Evolutionary conservation across 2,329 filamentous ascomycete species (phyloP), one percentile per base, ranked within the genome.

Genomic region (Achaetomium macrosporum): DNA sequence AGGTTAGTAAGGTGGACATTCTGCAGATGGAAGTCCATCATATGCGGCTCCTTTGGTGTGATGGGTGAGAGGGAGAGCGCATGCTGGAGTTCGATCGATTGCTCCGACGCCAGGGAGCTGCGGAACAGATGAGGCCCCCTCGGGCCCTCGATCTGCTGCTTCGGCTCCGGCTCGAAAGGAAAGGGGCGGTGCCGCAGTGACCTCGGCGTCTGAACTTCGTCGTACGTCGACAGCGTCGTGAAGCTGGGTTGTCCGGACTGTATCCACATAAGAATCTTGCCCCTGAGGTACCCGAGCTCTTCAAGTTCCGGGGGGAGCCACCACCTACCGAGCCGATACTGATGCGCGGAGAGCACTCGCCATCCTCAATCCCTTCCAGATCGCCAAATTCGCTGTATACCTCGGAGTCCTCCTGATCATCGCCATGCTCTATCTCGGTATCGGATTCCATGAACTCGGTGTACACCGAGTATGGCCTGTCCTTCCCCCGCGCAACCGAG

Each of bases 91-190:
- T 79, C 74, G 53, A 71, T 63, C 54, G 70, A 73, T 53, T 63
- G 74, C 64, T 83, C 79, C 31, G 80, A 77, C 49, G 76, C 69
- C 53, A 81, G 76, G 17, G 87, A 90, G 55, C 78, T 79, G 59
- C 88, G 83, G 70, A 96, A 96, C 15, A 96, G 78, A 71, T 96
- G 91, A 10, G 91, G 91, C 1, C 91, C 91, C 59, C 79, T 80
- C 2, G 91, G 91, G 0, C 91, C 91, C 66, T 90, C 79, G 7
- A 92, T 83, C 19, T 57, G 57, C 42, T 84, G 77, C 68, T 86
- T 86, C 39, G 77, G 68, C 54, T 79, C 77, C 55, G 79, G 72
- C 42, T 83, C 78, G 59, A 85, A 78, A 47, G 82, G 76, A 63
- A 84, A 88, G 29, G 57, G 76, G 77, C 56, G 81, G 78, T 58